These are phyloP conservation scores for Pseudogymnoascus sp. DNA, from an alignment of 2,329 filamentous ascomycete genomes.

Conservation along the genomic window DNA sequence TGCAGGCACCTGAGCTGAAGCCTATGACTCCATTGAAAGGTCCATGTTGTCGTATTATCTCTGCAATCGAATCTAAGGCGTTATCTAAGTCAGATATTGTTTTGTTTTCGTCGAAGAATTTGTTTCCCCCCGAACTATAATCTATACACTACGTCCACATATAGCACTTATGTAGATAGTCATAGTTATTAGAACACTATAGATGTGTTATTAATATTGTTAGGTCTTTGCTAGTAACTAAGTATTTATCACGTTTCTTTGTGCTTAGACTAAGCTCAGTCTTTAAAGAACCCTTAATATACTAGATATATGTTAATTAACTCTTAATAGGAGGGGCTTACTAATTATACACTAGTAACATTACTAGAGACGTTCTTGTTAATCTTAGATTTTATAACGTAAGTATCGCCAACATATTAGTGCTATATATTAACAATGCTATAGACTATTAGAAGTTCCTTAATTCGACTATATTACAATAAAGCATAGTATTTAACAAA, in stretches of 20 bases:
- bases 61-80: not conserved
- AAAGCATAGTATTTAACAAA: not conserved
- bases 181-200: too few relatives aligned
- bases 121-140: not conserved
- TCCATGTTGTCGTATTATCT: not conserved
- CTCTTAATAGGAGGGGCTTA: too few relatives aligned
- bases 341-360: too few relatives aligned
- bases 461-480: not conserved
- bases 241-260: too few relatives aligned
- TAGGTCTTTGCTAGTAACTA: too few relatives aligned
- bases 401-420: too few relatives aligned
- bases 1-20: too few relatives aligned
- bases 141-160: not conserved
- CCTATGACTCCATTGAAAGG: constrained; percentile 12
- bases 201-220: too few relatives aligned
- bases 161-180: not conserved
- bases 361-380: not conserved
- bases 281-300: too few relatives aligned
- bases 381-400: too few relatives aligned
- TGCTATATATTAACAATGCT: not conserved
- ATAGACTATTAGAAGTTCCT: not conserved
- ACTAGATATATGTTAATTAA: too few relatives aligned
- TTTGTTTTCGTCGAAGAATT: not conserved
- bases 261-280: rapidly evolving
- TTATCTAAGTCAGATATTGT: not conserved